Evolutionary conservation across 306 rosid species (phyloP), one percentile per base, ranked within the genome.

Genomic region (Prunus armeniaca): DNA sequence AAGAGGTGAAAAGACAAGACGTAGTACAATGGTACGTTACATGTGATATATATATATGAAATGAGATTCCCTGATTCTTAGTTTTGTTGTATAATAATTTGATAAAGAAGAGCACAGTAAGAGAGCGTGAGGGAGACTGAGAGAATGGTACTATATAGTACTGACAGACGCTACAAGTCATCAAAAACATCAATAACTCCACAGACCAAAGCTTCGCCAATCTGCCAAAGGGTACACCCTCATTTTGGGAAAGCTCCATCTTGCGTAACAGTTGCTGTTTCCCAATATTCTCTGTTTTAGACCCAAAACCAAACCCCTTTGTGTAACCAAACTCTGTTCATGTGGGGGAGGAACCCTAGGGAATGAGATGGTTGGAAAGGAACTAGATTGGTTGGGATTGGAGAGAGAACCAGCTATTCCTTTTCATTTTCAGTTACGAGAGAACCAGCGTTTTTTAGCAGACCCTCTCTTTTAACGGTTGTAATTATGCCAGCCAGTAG

Each of bases 111-210:
- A 62, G 46, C 47, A 64, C 68, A 32, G 25, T 32, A 64, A 64
- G 47, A 9, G 14, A 8, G 69, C 20, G 20, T 13, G 66, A 2
- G 27, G 9, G 52, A 71, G 83, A 81, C 65, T 81, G 74, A 19
- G 74, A 58, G 75, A 19, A 19, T 2, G 9, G 43, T 38, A 38
- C 43, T 7, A 25, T 22, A 1, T 25, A 50, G 20, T 12, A n/a
- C 50, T 6, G 67, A 27, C 57, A 50, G 82, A 67, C 61, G 24
- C 19, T 18, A 78, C 63, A 34, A 78, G 86, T 87, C 88, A 68
- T 65, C 75, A 12, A 14, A 71, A 58, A 57, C 82, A 83, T 81
- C 84, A 65, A 71, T 71, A 12, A 10, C 80, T 66, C 28, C 75
- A 67, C 50, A n/a, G 74, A 76, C 50, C 54, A 80, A 56, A 69